Conservation (phyloP, 2,329 filamentous ascomycete genomes). For the Tolypocladium nubicola region DNA sequence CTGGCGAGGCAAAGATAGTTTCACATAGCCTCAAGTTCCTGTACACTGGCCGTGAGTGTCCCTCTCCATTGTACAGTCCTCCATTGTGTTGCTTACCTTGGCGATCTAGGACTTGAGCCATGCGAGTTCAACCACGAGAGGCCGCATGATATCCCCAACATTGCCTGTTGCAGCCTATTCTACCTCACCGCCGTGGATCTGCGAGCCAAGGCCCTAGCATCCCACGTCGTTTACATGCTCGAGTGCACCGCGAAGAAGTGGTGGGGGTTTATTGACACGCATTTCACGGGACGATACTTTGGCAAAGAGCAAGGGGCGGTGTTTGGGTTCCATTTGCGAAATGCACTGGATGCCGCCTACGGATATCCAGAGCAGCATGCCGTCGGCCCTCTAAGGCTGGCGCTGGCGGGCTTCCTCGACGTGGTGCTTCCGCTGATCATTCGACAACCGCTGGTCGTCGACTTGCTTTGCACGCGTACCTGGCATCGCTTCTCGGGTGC, state of each 20-base stretch:
- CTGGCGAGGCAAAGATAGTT: constrained; percentile 13
- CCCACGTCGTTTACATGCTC: constrained; percentile 15
- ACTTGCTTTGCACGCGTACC: constrained; percentile 10
- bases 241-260: constrained; percentile 14
- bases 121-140: constrained; percentile 13
- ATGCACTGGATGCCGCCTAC: constrained; percentile 18
- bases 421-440: constrained; percentile 11
- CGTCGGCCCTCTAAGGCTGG: constrained; percentile 20
- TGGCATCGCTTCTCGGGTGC: constrained; percentile 14
- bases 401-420: constrained; percentile 19
- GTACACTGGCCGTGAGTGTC: constrained; percentile 22
- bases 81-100: background rate
- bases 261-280: constrained; percentile 8
- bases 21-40: constrained; percentile 22
- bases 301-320: constrained; percentile 8
- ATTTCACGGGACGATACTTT: constrained; percentile 7
- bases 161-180: constrained; percentile 20
- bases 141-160: constrained; percentile 16
- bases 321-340: constrained; percentile 15
- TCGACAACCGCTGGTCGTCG: constrained; percentile 11
- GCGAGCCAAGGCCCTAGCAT: constrained; percentile 15
- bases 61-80: too few species aligned
- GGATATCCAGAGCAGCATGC: constrained; percentile 9
- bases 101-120: constrained; percentile 14
- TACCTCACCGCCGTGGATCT: constrained; percentile 21